Evolutionary conservation across 805 yeast genomes (phyloP), one percentile per base, ranked within the genome.

Genomic region (Lipomyces lipofer): DNA sequence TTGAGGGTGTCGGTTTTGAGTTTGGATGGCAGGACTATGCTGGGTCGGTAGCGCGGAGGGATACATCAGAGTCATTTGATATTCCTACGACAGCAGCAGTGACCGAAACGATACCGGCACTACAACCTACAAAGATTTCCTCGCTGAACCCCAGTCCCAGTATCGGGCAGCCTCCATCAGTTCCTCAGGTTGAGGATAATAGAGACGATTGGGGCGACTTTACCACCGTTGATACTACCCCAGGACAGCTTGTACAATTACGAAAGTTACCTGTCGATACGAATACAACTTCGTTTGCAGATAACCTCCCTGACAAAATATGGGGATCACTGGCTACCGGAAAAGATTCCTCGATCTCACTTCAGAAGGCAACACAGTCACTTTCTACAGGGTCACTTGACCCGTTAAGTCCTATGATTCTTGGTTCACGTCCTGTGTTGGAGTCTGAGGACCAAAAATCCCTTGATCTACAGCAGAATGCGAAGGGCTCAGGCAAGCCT

Each of bases 1-100:
- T 35, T 33, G 42, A 27, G 27, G 17, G 10, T 22, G 29, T n/a
- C n/a, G 46, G 27, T 25, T 27, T 49, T 12, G 29, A 47, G 17
- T 54, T 54, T 32, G 49, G 52, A 15, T 54, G 59, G 59, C 49
- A 50, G 30, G 35, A 46, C 29, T 43, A 44, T 13, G 39, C 30
- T 42, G 17, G 45, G 19, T 5, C 33, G 8, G 40, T 21, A 12
- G 24, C 22, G 13, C 22, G 40, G 40, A 25, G 25, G 13, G 27
- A 8, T 7, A 3, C 40, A 8, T 17, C 40, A 7, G 19, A 22
- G 10, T 36, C 40, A 6, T 17, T 7, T n/a, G n/a, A n/a, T n/a
- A n/a, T n/a, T n/a, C n/a, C n/a, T n/a, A n/a, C n/a, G n/a, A n/a
- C n/a, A n/a, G n/a, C n/a, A n/a, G n/a, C n/a, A n/a, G n/a, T n/a